Evolutionary conservation across 2,329 filamentous ascomycete species (phyloP).

Genomic region (Colletotrichum kahawae): DNA sequence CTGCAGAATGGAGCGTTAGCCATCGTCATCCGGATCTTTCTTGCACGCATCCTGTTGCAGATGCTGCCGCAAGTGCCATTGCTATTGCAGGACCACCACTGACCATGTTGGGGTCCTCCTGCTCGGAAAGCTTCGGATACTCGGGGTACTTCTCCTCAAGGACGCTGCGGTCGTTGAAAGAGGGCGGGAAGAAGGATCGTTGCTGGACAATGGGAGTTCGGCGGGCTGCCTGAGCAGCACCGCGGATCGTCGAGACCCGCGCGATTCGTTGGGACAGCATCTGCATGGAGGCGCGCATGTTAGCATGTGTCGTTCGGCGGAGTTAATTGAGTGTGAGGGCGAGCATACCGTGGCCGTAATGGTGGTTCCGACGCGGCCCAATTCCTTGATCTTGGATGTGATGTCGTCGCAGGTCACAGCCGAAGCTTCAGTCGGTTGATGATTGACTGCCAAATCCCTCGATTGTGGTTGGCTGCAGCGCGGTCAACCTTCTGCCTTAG

Average conservation of each 20-base stretch:
- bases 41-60: neutral
- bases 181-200: constrained; percentile 60
- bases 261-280: constrained; percentile 67
- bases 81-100: constrained; percentile 34
- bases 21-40: neutral
- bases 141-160: constrained; percentile 60
- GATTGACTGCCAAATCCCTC: constrained; percentile 26
- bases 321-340: neutral
- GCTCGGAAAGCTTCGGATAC: constrained; percentile 54
- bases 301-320: neutral
- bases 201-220: constrained; percentile 60
- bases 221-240: constrained; percentile 49
- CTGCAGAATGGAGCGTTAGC: constrained; percentile 48
- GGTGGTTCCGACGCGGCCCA: constrained; percentile 38
- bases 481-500: constrained; percentile 34
- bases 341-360: constrained; percentile 36
- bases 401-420: constrained; percentile 26
- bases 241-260: constrained; percentile 51
- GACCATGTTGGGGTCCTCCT: constrained; percentile 72
- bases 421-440: constrained; percentile 23
- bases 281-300: constrained; percentile 36
- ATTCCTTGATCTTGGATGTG: constrained; percentile 24
- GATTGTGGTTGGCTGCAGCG: constrained; percentile 13
- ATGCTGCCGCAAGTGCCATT: neutral
- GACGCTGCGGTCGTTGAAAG: constrained; percentile 49